phyloP scores from a whole-genome alignment of 2,329 filamentous ascomycete genomes.

The Trichophyton benhamiae region DNA sequence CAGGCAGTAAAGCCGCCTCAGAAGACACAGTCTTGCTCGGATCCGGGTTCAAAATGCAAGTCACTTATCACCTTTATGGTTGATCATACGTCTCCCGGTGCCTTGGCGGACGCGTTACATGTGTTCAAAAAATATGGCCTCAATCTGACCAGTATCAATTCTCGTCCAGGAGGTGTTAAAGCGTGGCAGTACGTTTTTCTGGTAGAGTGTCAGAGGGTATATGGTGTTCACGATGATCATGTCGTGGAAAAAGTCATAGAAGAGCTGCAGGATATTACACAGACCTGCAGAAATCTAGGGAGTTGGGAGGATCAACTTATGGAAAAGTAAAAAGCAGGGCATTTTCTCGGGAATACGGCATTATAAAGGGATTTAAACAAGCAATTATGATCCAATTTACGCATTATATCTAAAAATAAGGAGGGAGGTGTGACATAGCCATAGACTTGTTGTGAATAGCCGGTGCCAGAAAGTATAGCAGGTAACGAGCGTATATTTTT shows the following conservation, averaged over 20 bases:
- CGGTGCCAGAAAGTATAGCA: not conserved
- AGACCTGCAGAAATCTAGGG: slow-evolving; percentile 29
- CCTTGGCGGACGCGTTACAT: slow-evolving; percentile 64
- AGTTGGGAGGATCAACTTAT: slow-evolving; percentile 29
- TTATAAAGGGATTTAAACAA: not conserved
- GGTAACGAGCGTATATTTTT: not conserved
- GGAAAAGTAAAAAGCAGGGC: not conserved
- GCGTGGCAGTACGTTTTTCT: slow-evolving; percentile 94
- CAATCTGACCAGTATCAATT: slow-evolving; percentile 85
- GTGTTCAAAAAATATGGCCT: slow-evolving; percentile 62
- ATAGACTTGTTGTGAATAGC: not conserved
- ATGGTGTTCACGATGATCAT: slow-evolving; percentile 19
- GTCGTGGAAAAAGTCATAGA: slow-evolving; percentile 22
- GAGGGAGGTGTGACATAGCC: too few species aligned
- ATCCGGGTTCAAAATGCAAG: slow-evolving; percentile 36
- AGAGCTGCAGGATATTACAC: slow-evolving; percentile 26
- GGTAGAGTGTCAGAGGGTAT: slow-evolving; percentile 65
- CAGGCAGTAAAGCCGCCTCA: not conserved
- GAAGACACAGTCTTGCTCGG: not conserved
- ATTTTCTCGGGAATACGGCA: not conserved
- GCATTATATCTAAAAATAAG: not conserved
- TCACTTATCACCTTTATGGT: slow-evolving; percentile 75
- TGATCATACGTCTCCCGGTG: slow-evolving; percentile 63
- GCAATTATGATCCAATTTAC: not conserved
- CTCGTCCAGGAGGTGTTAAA: slow-evolving; percentile 58